Evolutionary conservation across 805 yeast genomes (phyloP).

Genomic region (Wickerhamiella domercqiae): DNA sequence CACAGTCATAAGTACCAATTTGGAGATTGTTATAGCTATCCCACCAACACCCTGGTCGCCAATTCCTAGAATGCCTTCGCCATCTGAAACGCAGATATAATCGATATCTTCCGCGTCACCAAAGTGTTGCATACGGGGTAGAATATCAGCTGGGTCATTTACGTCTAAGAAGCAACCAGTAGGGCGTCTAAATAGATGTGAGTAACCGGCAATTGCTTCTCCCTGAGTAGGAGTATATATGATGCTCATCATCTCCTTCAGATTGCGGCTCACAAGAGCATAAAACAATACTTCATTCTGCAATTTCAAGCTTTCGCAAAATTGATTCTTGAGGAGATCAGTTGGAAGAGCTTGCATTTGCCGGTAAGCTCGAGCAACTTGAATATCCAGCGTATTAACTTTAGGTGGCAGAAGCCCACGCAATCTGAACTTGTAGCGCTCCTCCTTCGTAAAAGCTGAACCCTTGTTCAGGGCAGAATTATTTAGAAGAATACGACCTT

Average conservation of each 20-base stretch:
- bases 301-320: constrained; percentile 76
- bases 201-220: constrained; percentile 85
- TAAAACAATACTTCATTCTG: constrained; percentile 82
- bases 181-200: constrained; percentile 78
- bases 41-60: constrained; percentile 99
- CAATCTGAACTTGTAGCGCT: constrained; percentile 63
- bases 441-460: constrained; percentile 74
- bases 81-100: constrained; percentile 83
- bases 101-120: constrained; percentile 85
- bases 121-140: constrained; percentile 52
- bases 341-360: constrained; percentile 65
- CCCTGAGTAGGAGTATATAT: constrained; percentile 38
- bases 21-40: constrained; percentile 77
- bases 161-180: constrained; percentile 88
- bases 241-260: constrained; percentile 42
- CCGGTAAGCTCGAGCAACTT: constrained; percentile 76
- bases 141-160: constrained; percentile 35
- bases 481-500: constrained; percentile 61
- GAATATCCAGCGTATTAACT: constrained; percentile 70
- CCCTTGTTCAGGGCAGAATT: constrained; percentile 89
- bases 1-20: constrained; percentile 81
- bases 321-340: constrained; percentile 79
- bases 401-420: constrained; percentile 70
- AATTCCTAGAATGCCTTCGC: constrained; percentile 89
- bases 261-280: constrained; percentile 71